Evolutionary conservation across 495 filamentous ascomycete species (phyloP).

Genomic region (Hyaloscypha variabilis): DNA sequence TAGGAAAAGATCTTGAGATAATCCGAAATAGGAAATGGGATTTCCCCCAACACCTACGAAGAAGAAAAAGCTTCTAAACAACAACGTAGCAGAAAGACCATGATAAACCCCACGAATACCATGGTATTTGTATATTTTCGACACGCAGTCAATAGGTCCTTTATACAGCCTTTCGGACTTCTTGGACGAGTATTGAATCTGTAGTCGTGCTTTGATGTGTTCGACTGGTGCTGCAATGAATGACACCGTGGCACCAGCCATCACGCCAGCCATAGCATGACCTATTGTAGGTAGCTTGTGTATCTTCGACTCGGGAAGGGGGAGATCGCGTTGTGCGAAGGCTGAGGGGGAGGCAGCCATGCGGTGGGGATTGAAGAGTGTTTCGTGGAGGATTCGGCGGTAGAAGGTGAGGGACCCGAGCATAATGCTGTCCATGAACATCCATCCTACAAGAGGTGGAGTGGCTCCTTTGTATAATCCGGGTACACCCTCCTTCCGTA

Average conservation of each 20-base stretch:
- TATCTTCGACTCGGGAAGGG: slow-evolving; percentile 32
- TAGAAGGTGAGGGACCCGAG: slow-evolving; percentile 90
- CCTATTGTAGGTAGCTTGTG: slow-evolving; percentile 72
- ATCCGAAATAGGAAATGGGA: too few species aligned
- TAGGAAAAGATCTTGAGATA: too few species aligned
- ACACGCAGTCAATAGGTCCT: slow-evolving; percentile 82
- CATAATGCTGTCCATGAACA: slow-evolving; percentile 98
- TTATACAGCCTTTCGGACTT: slow-evolving; percentile 77
- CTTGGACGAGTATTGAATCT: slow-evolving; percentile 83
- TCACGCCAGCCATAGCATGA: slow-evolving; percentile 82
- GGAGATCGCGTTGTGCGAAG: slow-evolving; percentile 16
- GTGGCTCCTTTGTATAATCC: slow-evolving; percentile 91
- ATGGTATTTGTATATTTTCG: slow-evolving; percentile 67
- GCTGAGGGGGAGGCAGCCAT: slow-evolving; percentile 31
- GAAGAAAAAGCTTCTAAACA: slow-evolving; percentile 94
- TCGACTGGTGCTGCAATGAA: slow-evolving; percentile 94
- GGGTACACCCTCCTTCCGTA: slow-evolving; percentile 75
- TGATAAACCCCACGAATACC: slow-evolving; percentile 82
- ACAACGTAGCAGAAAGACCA: slow-evolving; percentile 78
- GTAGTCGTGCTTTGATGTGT: slow-evolving; percentile 91
- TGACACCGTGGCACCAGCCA: slow-evolving; percentile 87
- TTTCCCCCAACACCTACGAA: too few species aligned
- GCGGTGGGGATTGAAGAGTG: slow-evolving; percentile 69
- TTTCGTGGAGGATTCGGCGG: slow-evolving; percentile 74
- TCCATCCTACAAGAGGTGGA: slow-evolving; percentile 92